Conservation (phyloP, 495 filamentous ascomycete species). For the Parathielavia hyrcaniae region DNA sequence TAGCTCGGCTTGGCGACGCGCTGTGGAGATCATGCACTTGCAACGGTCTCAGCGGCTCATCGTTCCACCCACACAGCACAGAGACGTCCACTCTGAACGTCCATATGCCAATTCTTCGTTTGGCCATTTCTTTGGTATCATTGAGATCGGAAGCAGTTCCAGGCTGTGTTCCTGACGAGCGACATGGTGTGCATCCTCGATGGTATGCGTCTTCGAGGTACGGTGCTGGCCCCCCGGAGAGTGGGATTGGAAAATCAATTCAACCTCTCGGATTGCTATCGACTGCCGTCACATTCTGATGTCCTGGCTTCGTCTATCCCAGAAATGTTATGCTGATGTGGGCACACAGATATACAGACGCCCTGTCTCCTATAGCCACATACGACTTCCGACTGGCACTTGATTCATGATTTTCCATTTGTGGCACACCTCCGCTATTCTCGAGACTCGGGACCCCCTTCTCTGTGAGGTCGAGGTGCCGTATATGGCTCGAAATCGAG, state of each 20-base stretch:
- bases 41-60: constrained; percentile 13
- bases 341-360: constrained; percentile 16
- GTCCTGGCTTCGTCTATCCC: background rate
- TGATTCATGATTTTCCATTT: constrained; percentile 5
- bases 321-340: constrained; percentile 17
- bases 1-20: constrained; percentile 10
- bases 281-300: background rate
- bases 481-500: constrained; percentile 24
- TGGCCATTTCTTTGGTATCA: background rate
- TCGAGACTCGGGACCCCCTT: background rate
- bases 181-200: background rate
- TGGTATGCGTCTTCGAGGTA: constrained; percentile 24
- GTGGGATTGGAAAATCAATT: background rate
- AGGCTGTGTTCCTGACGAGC: background rate
- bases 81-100: background rate
- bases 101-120: constrained; percentile 4
- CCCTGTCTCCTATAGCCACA: constrained; percentile 15
- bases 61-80: constrained; percentile 6
- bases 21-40: constrained; percentile 20
- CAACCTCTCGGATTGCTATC: background rate
- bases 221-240: background rate
- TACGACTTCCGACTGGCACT: constrained; percentile 6
- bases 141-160: background rate
- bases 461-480: background rate
- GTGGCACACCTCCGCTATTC: constrained; percentile 10